Base-by-base conservation (phyloP, 495 filamentous ascomycete genomes). In the Stereocaulon alpinum region DNA sequence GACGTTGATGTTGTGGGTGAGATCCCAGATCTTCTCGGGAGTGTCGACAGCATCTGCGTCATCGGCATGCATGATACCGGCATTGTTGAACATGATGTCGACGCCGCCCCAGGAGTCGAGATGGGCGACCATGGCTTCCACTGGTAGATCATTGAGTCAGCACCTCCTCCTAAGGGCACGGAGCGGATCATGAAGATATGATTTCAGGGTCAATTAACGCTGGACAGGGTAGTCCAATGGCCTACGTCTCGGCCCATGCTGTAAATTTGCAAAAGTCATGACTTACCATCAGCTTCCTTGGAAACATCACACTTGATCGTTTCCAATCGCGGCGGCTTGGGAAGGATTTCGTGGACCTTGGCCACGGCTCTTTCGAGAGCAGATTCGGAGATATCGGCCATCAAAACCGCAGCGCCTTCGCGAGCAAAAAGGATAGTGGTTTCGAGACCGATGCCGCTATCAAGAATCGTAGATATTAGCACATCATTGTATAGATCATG, bases 61-160 rank as follows among this genome's bases (percentile, higher is more conserved):
- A 56, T 86, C 77, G 34, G 79, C 81, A 71, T 96, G 91, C 93
- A 98, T 98, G 69, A 98, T 98, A 18, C 93, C 93, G 0, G 93
- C 93, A 69, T 98, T 98, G 80, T 98, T 98, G 82, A 96, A 98
- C 62, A 98, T 88, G 64, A 96, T 78, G 70, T 98, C 93, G 0
- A 89, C 74, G n/a, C 93, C 93, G 65, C 91, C 92, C 89, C 88
- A 95, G 49, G 74, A 60, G 67, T 96, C 91, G 50, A 90, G 70
- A 2, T 76, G 70, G 57, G 84, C 82, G n/a, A 95, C 78, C 62
- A 82, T 76, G 32, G 85, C 80, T 62, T 86, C 71, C 24, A 96
- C 82, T 37, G 12, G 6, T 37, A 37, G 34, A 37, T 9, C 12
- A 10, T 24, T 10, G 34, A 10, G 0, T 37, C 34, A 37, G 34